These are phyloP conservation scores for Graphilbum ipis-grandicollis DNA, from an alignment of 2,329 filamentous ascomycete species.

Conservation along the genomic window DNA sequence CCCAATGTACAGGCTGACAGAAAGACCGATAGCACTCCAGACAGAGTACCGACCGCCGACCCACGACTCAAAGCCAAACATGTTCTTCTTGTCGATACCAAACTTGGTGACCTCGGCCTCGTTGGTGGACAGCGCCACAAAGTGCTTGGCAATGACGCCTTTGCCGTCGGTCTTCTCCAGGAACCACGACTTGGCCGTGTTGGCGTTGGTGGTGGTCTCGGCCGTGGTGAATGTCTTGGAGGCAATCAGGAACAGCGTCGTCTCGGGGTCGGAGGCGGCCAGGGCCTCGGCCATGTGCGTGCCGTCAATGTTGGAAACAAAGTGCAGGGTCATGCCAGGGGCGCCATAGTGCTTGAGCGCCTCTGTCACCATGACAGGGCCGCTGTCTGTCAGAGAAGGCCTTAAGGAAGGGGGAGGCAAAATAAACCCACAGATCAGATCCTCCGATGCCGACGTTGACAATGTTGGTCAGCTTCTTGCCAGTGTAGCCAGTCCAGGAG, in stretches of 20 bases:
- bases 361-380: slow-evolving; percentile 97
- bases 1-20: slow-evolving; percentile 85
- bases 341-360: slow-evolving; percentile 89
- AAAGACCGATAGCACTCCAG: slow-evolving; percentile 95
- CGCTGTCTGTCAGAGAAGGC: slow-evolving; percentile 30
- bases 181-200: slow-evolving; percentile 96
- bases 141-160: slow-evolving; percentile 93
- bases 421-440: slow-evolving; percentile 67
- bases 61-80: slow-evolving; percentile 99
- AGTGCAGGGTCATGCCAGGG: slow-evolving; percentile 76
- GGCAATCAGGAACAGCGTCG: slow-evolving; percentile 94
- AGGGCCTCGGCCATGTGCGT: slow-evolving; percentile 95
- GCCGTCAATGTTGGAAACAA: slow-evolving; percentile 98
- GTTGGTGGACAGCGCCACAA: slow-evolving; percentile 95
- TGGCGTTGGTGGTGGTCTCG: slow-evolving; percentile 93
- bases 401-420: no score
- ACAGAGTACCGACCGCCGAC: slow-evolving; percentile 96
- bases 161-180: slow-evolving; percentile 59
- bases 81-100: slow-evolving; percentile 96
- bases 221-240: slow-evolving; percentile 99
- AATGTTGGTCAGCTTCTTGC: slow-evolving; percentile 93
- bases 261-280: slow-evolving; percentile 78
- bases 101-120: slow-evolving; percentile 93
- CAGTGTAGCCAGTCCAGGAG: slow-evolving; percentile 91
- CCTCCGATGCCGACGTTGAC: slow-evolving; percentile 97